Conservation (phyloP, 2,329 filamentous ascomycete genomes). For the Fonsecaea pedrosoi region DNA sequence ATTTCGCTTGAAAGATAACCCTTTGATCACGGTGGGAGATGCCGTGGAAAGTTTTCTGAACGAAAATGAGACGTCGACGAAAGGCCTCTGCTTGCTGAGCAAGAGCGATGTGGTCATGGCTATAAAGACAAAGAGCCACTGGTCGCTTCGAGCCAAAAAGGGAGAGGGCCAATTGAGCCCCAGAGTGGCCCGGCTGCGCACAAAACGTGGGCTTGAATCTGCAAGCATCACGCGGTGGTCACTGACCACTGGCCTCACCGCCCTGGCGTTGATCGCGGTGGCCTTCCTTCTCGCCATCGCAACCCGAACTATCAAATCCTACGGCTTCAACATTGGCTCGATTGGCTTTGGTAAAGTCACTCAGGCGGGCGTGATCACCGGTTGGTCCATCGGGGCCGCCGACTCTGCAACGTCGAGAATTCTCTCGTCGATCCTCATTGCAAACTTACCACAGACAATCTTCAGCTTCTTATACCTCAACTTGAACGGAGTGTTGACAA, state of each 20-base stretch:
- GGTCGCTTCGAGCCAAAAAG: slow-evolving; percentile 1
- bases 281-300: slow-evolving; percentile 17
- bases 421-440: slow-evolving; percentile 39
- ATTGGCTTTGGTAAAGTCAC: slow-evolving; percentile 38
- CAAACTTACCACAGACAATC: slow-evolving; percentile 48
- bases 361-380: slow-evolving; percentile 29
- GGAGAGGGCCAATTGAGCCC: background rate
- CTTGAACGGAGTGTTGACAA: slow-evolving; percentile 50
- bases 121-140: slow-evolving; percentile 6
- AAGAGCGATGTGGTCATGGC: slow-evolving; percentile 22
- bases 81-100: slow-evolving; percentile 39
- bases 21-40: slow-evolving; percentile 44
- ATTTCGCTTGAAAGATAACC: slow-evolving; percentile 28
- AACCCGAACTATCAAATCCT: background rate
- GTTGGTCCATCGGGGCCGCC: slow-evolving; percentile 25
- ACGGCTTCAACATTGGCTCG: slow-evolving; percentile 18
- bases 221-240: slow-evolving; percentile 32
- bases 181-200: slow-evolving; percentile 13
- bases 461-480: slow-evolving; percentile 48
- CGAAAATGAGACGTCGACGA: slow-evolving; percentile 43
- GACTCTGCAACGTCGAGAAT: slow-evolving; percentile 14
- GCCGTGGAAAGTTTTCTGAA: slow-evolving; percentile 43
- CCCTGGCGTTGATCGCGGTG: slow-evolving; percentile 21
- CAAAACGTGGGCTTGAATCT: slow-evolving; percentile 26
- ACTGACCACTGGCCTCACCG: slow-evolving; percentile 22